Base-by-base conservation (phyloP, 2,329 filamentous ascomycete genomes). In the Pseudocercospora macadamiae region DNA sequence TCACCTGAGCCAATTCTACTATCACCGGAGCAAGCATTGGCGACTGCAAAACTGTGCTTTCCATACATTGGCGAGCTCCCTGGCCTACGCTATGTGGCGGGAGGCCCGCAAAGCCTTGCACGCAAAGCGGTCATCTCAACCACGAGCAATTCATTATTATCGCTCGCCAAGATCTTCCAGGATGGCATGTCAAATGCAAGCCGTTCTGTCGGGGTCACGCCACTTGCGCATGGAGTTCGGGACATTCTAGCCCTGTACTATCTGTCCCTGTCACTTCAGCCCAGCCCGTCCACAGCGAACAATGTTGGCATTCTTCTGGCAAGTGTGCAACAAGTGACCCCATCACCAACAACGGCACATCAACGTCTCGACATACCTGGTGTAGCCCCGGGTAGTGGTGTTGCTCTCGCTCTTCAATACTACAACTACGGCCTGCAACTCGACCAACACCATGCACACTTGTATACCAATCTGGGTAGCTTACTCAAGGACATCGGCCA, bases 271-370 rank as follows among this genome's bases (percentile, higher is more conserved):
- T 96, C 95, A 0, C 82, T 99, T 2, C 95, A 97, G 64, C 93
- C 95, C 48, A 97, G 95, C 68, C 95, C 95, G 2, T 99, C 95
- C 0, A 99, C 95, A 0, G 95, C 95, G 0, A 99, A 99, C 73
- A 99, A 99, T 72, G 93, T 99, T 10, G 95, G 95, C 2, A 99
- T 99, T 55, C 81, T 99, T 25, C 85, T 99, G n/a, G 95, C 95
- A 4, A 91, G 95, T 57, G 90, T 97, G 18, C 95, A 96, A 70
- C 92, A 96, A 67, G 81, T 80, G 23, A 71, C 68, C 6, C 63
- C 68, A n/a, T 44, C 59, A 5, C 64, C 55, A 26, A 16, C 76
- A 18, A 26, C 44, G n/a, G 76, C 65, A 58, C 21, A 73, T 44
- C 61, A 75, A 49, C 65, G 67, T 52, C 66, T 73, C 9, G 73